phyloP scores from a whole-genome alignment of 106 monocot genomes.

The Platanthera guangdongensis region DNA sequence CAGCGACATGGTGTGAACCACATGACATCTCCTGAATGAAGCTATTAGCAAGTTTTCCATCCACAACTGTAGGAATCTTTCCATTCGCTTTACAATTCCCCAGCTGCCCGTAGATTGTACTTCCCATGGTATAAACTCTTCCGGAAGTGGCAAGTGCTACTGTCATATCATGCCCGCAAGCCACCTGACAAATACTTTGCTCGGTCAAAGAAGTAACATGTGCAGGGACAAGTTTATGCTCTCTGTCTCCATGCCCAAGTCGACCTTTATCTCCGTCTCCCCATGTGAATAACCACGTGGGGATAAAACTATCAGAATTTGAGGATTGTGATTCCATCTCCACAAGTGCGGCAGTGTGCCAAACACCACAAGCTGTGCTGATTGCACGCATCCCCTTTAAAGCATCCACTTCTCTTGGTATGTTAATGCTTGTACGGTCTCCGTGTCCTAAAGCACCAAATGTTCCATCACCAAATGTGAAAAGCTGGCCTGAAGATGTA shows the following conservation, averaged over 20 bases:
- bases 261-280: constrained; percentile 49
- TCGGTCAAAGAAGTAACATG: constrained; percentile 34
- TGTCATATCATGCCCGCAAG: constrained; percentile 39
- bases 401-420: constrained; percentile 41
- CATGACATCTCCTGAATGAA: constrained; percentile 33
- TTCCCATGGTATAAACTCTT: constrained; percentile 39
- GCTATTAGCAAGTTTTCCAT: constrained; percentile 20
- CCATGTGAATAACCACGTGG: constrained; percentile 40
- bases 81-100: constrained; percentile 34
- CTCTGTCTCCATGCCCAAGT: constrained; percentile 40
- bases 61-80: constrained; percentile 24
- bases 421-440: constrained; percentile 21
- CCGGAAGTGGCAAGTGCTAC: constrained; percentile 33
- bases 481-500: constrained; percentile 35
- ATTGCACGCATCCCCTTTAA: constrained; percentile 29
- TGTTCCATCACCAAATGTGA: constrained; percentile 47
- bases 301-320: constrained; percentile 14
- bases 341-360: constrained; percentile 48
- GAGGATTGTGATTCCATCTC: constrained; percentile 17
- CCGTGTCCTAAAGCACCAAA: constrained; percentile 51
- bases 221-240: constrained; percentile 24
- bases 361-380: constrained; percentile 43
- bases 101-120: constrained; percentile 33
- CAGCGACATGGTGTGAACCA: constrained; percentile 40
- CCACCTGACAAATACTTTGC: constrained; percentile 32